Evolutionary conservation across 805 yeast genomes (phyloP).

Genomic region (Blastobotrys americana): DNA sequence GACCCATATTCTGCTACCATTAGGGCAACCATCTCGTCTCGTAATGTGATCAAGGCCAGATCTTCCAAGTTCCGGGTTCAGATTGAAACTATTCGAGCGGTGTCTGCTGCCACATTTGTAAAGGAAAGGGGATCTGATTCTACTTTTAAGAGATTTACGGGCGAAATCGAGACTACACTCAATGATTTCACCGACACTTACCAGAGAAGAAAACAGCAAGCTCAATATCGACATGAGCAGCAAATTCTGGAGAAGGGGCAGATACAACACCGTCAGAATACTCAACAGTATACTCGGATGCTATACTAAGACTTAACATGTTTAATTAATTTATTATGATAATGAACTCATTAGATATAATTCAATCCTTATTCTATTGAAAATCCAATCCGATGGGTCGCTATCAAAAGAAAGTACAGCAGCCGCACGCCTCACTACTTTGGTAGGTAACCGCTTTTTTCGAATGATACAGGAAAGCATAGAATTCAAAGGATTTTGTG

Average conservation of each 20-base stretch:
- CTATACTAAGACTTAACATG: neutral
- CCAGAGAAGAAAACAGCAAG: neutral
- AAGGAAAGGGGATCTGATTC: slow-evolving; percentile 27
- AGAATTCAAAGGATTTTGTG: too few relatives aligned
- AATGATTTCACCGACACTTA: slow-evolving; percentile 7
- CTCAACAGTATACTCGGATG: neutral
- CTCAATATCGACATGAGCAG: neutral
- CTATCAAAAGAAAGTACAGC: too few relatives aligned
- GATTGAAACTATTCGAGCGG: slow-evolving; percentile 15
- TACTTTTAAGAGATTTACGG: slow-evolving; percentile 25
- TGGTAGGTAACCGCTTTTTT: too few relatives aligned
- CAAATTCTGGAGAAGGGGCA: neutral
- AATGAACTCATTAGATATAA: too few relatives aligned
- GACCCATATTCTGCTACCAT: slow-evolving; percentile 25
- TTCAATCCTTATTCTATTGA: too few relatives aligned
- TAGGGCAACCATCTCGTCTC: slow-evolving; percentile 28
- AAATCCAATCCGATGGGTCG: too few relatives aligned
- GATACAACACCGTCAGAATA: neutral
- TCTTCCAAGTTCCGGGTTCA: slow-evolving; percentile 25
- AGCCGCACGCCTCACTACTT: too few relatives aligned
- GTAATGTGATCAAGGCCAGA: slow-evolving; percentile 30
- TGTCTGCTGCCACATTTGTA: slow-evolving; percentile 21
- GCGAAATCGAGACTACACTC: slow-evolving; percentile 27
- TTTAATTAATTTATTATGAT: too few relatives aligned
- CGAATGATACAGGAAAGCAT: too few relatives aligned